Evolutionary conservation across 495 filamentous ascomycete species (phyloP).

Genomic region (Neurospora sp.): DNA sequence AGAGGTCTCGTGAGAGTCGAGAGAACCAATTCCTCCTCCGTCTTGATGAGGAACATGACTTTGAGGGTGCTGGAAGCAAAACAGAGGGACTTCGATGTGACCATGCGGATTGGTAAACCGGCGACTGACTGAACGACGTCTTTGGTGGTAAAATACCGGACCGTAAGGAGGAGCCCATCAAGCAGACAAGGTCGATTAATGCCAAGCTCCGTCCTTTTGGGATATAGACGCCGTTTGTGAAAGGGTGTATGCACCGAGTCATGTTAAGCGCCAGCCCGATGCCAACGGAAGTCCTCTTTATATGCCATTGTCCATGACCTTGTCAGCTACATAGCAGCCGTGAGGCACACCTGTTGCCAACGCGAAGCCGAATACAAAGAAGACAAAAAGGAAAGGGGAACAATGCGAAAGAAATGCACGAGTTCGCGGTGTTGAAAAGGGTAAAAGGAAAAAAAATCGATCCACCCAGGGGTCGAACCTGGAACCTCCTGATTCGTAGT

Average conservation of each 20-base stretch:
- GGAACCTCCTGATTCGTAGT: background rate
- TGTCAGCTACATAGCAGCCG: background rate
- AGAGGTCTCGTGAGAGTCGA: background rate
- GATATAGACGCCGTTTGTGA: background rate
- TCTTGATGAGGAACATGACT: background rate
- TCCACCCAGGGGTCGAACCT: background rate
- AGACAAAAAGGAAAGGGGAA: background rate
- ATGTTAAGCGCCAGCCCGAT: background rate
- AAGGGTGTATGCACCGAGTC: background rate
- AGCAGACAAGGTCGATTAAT: background rate
- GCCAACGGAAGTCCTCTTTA: background rate
- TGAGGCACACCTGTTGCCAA: background rate
- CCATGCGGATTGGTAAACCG: background rate
- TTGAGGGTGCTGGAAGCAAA: background rate
- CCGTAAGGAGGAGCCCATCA: background rate
- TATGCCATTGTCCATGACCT: background rate
- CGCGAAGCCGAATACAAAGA: background rate
- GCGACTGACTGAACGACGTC: background rate
- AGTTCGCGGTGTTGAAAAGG: background rate
- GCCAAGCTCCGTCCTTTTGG: background rate
- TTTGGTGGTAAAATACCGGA: background rate
- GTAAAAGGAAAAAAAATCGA: background rate
- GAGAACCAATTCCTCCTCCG: background rate
- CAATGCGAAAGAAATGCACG: background rate
- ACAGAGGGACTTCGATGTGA: background rate